Evolutionary conservation across 2,329 filamentous ascomycete species (phyloP), one percentile per base, ranked within the genome.

Genomic region (Diaporthe citrichinensis): DNA sequence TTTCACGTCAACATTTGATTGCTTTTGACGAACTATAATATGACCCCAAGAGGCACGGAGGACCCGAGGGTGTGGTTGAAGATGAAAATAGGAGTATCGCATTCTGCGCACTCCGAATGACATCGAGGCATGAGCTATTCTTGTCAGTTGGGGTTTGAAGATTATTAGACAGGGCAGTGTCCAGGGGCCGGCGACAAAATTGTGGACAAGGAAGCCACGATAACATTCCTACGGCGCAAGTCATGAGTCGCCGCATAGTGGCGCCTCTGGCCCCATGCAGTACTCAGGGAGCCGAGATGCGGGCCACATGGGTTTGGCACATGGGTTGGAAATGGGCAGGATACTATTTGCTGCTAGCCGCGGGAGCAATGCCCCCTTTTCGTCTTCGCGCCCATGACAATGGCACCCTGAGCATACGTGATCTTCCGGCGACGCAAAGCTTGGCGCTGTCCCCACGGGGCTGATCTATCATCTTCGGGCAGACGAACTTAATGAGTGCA

Each of bases 371-470:
- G 23, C n/a, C 49, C 46, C 49, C 65, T 69, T 69, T 69, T 53
- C 2, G 34, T 41, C 46, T 4, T 53, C n/a, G 46, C 8, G n/a
- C 14, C 65, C 31, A 53, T 49, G 44, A 36, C 28, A 25, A 41
- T 61, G 36, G 17, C 44, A 67, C 65, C 41, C 61, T 20, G 23
- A 39, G 14, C 31, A 25, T 53, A 53, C n/a, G 36, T n/a, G 49
- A 69, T 69, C 49, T 41, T 53, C 46, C 46, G 46, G 49, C 41
- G 31, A 55, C 41, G n/a, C 49, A 69, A 69, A 55, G 65, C 65
- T 69, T 69, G 65, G 65, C 65, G 28, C 25, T 55, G 49, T 69
- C 65, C 65, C 65, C 65, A 69, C 31, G 65, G 65, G 65, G 65
- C 46, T 68, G 65, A 68, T 68, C 65, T 53, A 53, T 68, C 46